Evolutionary conservation across 805 yeast species (phyloP), one percentile per base, ranked within the genome.

Genomic region (Candida hispaniensis): DNA sequence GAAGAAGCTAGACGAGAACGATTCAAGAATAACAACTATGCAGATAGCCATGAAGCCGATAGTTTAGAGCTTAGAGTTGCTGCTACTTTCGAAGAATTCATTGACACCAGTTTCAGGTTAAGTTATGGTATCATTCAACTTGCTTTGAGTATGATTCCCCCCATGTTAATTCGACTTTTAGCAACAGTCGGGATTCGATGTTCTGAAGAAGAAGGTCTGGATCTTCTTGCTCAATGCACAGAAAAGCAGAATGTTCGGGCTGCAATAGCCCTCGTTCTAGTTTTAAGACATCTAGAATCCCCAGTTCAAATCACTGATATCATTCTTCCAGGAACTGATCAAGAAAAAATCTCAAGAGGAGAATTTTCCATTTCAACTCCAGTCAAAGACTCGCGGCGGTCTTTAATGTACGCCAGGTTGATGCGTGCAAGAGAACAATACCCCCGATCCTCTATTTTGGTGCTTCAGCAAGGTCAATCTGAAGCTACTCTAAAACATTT

Each of bases 71-170:
- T n/a, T n/a, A n/a, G n/a, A n/a, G 36, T 32, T 4, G 36, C 28
- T 6, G 36, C 23, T 21, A 64, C 82, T 2, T 66, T 81, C 39
- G 96, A 86, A 52, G 96, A 86, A 55, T 86, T 80, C 50, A 81
- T 86, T 43, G 81, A 78, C 46, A 78, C 93, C 0, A 96, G 96
- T 17, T 88, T 82, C 7, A 81, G 82, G 48, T 60, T 83, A 30
- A 83, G 96, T 59, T 85, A 80, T 56, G 98, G 98, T 14, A 77
- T 91, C 29, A 62, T 88, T 38, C 96, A 91, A 54, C 78, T 88
- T 18, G 93, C 91, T n/a, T 61, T 88, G 14, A 83, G 96, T 0
- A 65, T 86, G 48, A 75, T 88, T 26, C 98, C 98, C 4, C 94
- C 97, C 0, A 73, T 88, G 0, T 75, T 91, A 33, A 93, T 94